These are phyloP conservation scores for Plasmodium sp. DNA, from an alignment of 169 alveolate genomes.

Conservation along the genomic window DNA sequence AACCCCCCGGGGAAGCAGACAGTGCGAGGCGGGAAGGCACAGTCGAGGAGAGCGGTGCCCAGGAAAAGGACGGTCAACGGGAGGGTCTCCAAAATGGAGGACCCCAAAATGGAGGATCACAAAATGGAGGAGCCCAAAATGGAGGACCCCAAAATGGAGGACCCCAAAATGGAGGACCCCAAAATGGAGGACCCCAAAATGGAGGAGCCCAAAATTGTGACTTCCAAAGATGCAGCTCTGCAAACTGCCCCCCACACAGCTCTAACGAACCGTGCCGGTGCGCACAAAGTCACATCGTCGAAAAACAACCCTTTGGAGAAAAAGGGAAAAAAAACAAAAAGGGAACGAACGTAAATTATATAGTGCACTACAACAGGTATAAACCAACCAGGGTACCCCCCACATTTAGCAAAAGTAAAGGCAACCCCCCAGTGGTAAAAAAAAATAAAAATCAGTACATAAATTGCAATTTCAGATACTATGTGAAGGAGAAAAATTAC, in stretches of 20 bases:
- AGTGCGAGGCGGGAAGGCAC: not conserved
- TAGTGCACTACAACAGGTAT: conserved; percentile 59
- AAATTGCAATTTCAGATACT: conserved; percentile 70
- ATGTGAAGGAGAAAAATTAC: conserved; percentile 57
- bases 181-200: not conserved
- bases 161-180: too few species aligned
- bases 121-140: too few species aligned
- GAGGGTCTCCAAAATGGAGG: not conserved
- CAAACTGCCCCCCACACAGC: not conserved
- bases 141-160: too few species aligned
- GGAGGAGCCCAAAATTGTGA: not conserved
- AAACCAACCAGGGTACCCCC: conserved; percentile 30
- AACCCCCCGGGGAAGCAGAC: not conserved
- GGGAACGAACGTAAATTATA: conserved; percentile 31
- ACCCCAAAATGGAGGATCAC: not conserved
- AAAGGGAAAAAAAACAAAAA: conserved; percentile 48
- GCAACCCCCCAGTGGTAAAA: not conserved
- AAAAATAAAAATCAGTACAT: conserved; percentile 48
- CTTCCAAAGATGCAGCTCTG: not conserved
- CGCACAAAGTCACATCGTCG: not conserved
- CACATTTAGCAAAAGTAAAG: not conserved
- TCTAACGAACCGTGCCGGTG: not conserved
- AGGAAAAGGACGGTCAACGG: not conserved
- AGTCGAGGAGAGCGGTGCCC: not conserved
- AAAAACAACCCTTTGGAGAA: not conserved